Evolutionary conservation across 2,329 filamentous ascomycete species (phyloP), one percentile per base, ranked within the genome.

Genomic region (Penicillium sp.): DNA sequence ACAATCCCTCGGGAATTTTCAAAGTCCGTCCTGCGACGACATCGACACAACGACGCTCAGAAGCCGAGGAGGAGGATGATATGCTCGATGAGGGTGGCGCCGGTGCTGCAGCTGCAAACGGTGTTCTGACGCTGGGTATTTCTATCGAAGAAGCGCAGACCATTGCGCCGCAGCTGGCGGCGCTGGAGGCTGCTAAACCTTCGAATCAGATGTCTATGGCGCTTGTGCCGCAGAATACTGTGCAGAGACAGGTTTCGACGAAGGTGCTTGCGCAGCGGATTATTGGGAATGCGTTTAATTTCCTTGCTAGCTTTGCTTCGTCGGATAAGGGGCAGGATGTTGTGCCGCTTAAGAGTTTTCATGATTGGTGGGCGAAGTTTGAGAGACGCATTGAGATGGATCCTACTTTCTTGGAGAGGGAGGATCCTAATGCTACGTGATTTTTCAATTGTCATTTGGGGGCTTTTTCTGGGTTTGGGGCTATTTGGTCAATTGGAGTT

Each of bases 321-420:
- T 79, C 80, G 49, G 76, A 72, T 18, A 79, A 76, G 2, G 87
- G 87, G 0, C 81, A 87, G 38, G 92, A 97, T 68, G 87, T 95
- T 11, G 88, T 99, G 19, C 91, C 93, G n/a, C 72, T 99, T 56
- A 93, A 88, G 72, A 89, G 88, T 4, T 99, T 99, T 68, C 87
- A 95, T 72, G 89, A 95, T 50, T 99, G 95, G 93, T 99, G 95
- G 93, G 80, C 78, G 53, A 97, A 96, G 72, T 99, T 99, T 73
- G 92, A 99, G 75, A 81, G 82, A 53, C 86, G 84, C 65, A 80
- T 99, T 33, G 86, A 91, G 61, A 79, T 82, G 56, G 93, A 99
- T 73, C 92, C 93, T 0, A 81, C 82, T 6, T 99, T 99, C 67
- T 75, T 99, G 59, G 91, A 97, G 72, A 82, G 85, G 62, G 81